A percentile compares a stretch with the other conserved stretches of the same genome.
phyloP scores from a whole-genome alignment of 306 rosid genomes.

The Pachyrhizus erosus region DNA sequence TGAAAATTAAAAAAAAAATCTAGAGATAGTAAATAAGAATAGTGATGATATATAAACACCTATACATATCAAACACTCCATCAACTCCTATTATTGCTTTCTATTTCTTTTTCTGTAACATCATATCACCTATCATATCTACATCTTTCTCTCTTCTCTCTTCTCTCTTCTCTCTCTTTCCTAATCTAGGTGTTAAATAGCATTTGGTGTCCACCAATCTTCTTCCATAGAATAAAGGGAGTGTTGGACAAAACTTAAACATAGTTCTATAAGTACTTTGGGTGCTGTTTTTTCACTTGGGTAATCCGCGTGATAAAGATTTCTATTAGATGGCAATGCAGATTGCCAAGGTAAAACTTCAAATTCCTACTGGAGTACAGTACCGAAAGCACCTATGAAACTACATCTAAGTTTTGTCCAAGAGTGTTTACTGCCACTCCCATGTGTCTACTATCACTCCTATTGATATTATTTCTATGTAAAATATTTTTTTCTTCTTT shows the following conservation, averaged over 20 bases:
- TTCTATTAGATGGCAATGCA: no score
- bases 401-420: no score
- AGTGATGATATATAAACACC: not conserved
- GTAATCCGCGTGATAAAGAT: no score
- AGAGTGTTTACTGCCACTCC: not conserved
- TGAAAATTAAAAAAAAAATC: not conserved
- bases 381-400: no score
- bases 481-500: not conserved
- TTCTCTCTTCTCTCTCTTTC: not conserved
- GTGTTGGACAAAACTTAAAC: no score
- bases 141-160: not conserved
- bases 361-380: no score
- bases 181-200: not conserved
- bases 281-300: no score
- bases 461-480: not conserved
- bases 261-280: no score
- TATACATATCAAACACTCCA: not conserved
- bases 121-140: not conserved
- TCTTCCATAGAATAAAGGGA: not conserved
- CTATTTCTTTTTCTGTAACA: not conserved
- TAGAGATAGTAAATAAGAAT: not conserved
- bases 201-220: not conserved
- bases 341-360: no score
- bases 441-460: not conserved
- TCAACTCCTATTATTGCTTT: not conserved